A percentile compares a stretch with the other conserved stretches of the same genome.
Evolutionary conservation across 2,329 filamentous ascomycete species (phyloP).

Genomic region (Penicillium griseofulvum): DNA sequence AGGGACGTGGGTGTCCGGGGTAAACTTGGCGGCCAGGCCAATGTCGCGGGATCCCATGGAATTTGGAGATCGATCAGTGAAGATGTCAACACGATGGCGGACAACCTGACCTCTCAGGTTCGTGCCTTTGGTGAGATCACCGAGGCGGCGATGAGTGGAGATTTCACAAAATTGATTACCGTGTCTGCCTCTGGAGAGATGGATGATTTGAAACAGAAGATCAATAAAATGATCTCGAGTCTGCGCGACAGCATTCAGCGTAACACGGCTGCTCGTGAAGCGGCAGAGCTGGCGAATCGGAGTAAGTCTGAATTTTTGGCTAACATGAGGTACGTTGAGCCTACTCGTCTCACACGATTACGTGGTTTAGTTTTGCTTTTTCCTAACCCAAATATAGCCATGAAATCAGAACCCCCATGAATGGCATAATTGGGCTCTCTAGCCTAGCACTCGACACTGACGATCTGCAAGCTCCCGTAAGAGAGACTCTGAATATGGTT

Average conservation of each 20-base stretch:
- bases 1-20: conserved; percentile 93
- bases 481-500: conserved; percentile 95
- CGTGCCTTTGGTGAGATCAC: conserved; percentile 95
- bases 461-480: conserved; percentile 83
- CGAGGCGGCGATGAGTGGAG: conserved; percentile 87
- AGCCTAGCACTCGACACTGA: conserved; percentile 89
- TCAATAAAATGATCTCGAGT: conserved; percentile 97
- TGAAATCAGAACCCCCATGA: conserved; percentile 93
- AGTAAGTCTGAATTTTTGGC: conserved; percentile 96
- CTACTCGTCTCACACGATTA: not conserved
- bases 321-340: conserved; percentile 67
- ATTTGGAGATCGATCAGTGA: conserved; percentile 97
- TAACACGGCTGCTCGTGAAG: conserved; percentile 88
- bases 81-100: conserved; percentile 86
- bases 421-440: conserved; percentile 95
- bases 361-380: too few species aligned
- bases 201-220: conserved; percentile 96
- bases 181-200: conserved; percentile 95
- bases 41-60: conserved; percentile 83
- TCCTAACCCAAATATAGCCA: conserved; percentile 51
- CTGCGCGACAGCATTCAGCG: conserved; percentile 89
- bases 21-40: conserved; percentile 95
- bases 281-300: conserved; percentile 89
- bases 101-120: conserved; percentile 85
- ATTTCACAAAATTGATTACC: conserved; percentile 91